Evolutionary conservation across 2,329 filamentous ascomycete species (phyloP).

Genomic region (Cladorrhinum sp.): DNA sequence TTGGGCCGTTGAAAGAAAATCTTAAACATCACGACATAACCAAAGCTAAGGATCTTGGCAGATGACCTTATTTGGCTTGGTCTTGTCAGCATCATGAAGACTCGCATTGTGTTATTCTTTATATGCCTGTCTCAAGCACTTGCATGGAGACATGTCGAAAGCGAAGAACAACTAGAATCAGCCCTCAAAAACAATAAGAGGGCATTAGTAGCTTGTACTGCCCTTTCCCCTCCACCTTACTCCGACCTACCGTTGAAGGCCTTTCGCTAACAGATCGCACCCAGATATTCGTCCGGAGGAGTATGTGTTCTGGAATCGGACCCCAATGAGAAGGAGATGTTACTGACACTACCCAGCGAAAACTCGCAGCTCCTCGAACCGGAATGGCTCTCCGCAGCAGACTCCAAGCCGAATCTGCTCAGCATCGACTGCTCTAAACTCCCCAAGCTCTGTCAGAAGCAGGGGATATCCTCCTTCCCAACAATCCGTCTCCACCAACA

Average conservation of each 20-base stretch:
- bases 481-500: slow-evolving; percentile 43
- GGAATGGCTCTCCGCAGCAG: slow-evolving; percentile 35
- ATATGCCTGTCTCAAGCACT: not conserved
- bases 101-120: not conserved
- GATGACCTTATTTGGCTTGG: no score
- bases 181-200: slow-evolving; percentile 20
- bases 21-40: no score
- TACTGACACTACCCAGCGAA: slow-evolving; percentile 25
- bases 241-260: no score
- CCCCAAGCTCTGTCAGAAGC: slow-evolving; percentile 39
- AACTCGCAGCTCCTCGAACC: slow-evolving; percentile 34
- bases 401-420: slow-evolving; percentile 24
- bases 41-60: no score
- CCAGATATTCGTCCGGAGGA: slow-evolving; percentile 14
- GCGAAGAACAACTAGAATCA: slow-evolving; percentile 7
- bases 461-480: slow-evolving; percentile 44
- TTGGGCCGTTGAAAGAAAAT: no score
- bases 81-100: not conserved
- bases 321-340: slow-evolving; percentile 2
- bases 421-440: slow-evolving; percentile 42
- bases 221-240: no score
- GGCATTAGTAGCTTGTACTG: slow-evolving; percentile 36
- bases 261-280: not conserved
- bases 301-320: slow-evolving; percentile 2
- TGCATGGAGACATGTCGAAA: slow-evolving; percentile 27